Base-by-base conservation (phyloP, 768 basidiomycete genomes). In the Russula earlei region DNA sequence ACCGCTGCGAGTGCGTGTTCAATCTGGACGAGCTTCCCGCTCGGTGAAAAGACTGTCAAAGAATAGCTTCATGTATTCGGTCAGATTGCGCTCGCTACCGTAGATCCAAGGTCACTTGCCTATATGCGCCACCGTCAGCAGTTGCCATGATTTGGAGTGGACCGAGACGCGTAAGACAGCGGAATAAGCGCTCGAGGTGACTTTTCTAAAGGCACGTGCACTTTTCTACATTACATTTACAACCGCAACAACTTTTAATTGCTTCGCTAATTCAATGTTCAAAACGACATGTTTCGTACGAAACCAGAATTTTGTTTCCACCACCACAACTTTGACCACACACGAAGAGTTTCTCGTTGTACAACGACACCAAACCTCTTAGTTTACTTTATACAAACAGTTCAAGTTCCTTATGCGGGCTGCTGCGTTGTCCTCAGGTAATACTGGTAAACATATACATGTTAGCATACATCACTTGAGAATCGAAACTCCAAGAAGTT, bases 1-100 rank as follows among this genome's bases (percentile, higher is more conserved):
- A 98, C 95, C 31, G 94, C 94, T 54, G 96, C 96, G 59, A 99
- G 77, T 44, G 96, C 96, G 74, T 99, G 96, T 76, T 99, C 96
- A 69, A 99, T 99, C 77, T 99, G 96, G 58, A 99, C 95, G 49
- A 99, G 82, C 79, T 93, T 96, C 62, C 95, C 95, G 65, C 93
- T 96, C 52, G 96, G 96, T 37, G 93, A 96, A 82, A 99, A 99
- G 65, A 96, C 95, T 14, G 96, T 99, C 60, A 99, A 82, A 63
- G 96, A 99, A 77, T 96, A 99, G 68, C 94, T 97, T 68, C 36
- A 48, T 24, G 48, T 15, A 17, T 22, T 44, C 42, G 49, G 37
- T 54, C 25, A 45, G 10, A 47, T 12, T 6, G 19, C 17, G 7
- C 12, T 54, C 12, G 25, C 9, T 37, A 47, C 38, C 34, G 56